A percentile compares a stretch with the other conserved stretches of the same genome.
Conservation (phyloP, 768 basidiomycete genomes). For the Cubamyces lactineus region DNA sequence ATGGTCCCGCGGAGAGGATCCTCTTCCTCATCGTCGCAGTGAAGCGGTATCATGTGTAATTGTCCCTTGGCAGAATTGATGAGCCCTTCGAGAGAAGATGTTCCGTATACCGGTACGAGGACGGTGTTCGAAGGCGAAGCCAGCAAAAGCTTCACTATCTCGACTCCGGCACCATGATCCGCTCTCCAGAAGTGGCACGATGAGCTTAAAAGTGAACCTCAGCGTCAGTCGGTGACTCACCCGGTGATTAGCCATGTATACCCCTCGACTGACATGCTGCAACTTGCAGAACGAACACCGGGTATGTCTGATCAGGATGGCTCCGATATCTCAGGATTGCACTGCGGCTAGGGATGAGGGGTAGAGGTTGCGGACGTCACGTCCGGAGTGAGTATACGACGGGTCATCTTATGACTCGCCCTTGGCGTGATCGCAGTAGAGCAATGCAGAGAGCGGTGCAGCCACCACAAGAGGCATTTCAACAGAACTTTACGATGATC, state of each 20-base stretch:
- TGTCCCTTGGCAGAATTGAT: slow-evolving; percentile 30
- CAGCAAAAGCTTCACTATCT: slow-evolving; percentile 32
- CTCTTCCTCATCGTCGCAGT: slow-evolving; percentile 29
- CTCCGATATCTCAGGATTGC: too few species aligned
- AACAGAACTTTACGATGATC: too few species aligned
- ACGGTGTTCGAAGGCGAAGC: slow-evolving; percentile 28
- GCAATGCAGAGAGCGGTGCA: too few species aligned
- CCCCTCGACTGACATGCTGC: too few species aligned
- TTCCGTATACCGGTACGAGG: slow-evolving; percentile 36
- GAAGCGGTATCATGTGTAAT: slow-evolving; percentile 39
- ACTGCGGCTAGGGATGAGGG: too few species aligned
- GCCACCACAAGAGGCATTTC: too few species aligned
- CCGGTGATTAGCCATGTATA: slow-evolving; percentile 33
- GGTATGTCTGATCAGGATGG: too few species aligned
- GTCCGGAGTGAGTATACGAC: too few species aligned
- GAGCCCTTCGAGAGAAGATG: slow-evolving; percentile 26
- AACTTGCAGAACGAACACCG: too few species aligned
- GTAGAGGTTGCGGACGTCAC: too few species aligned
- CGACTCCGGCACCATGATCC: slow-evolving; percentile 34
- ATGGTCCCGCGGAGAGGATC: slow-evolving; percentile 33
- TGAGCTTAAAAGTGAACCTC: background rate
- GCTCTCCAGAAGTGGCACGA: background rate
- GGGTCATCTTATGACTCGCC: too few species aligned
- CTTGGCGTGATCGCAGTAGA: too few species aligned
- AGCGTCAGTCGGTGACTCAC: slow-evolving; percentile 2